Evolutionary conservation across 2,329 filamentous ascomycete species (phyloP), one percentile per base, ranked within the genome.

Genomic region (Microdochium trichocladiopsis): DNA sequence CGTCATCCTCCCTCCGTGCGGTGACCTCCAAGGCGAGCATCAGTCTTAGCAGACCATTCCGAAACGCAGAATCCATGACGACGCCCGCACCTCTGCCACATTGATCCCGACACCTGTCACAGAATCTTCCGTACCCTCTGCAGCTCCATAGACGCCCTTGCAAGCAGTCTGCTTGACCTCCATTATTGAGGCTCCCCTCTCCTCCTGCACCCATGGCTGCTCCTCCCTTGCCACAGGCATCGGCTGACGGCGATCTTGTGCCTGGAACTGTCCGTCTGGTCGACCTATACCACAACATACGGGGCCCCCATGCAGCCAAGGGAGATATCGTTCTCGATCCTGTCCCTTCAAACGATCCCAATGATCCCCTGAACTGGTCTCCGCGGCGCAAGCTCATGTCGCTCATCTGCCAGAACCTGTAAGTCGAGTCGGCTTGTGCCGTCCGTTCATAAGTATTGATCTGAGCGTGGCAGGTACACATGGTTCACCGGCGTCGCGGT

Each of bases 311-410:
- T 54, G 63, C 66, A 3, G 56, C 57, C 22, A 58, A 62, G 9
- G 60, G 59, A 28, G 69, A 77, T 49, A 75, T 78, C 51, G 74
- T 81, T 18, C 65, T 81, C 11, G 69, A 79, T 9, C 78, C 78
- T 1, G 68, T 69, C 0, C 78, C 78, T 1, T 75, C 73, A 0
- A 61, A 65, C 11, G 74, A 80, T 54, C 72, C 76, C 3, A 74
- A 78, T 43, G 78, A 81, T 54, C 78, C 78, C 2, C 64, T 82
- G 31, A 80, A 77, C 53, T 77, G 77, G 77, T 56, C 55, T 21
- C 56, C 60, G n/a, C 54, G 61, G 18, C 62, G 63, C 53, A 65
- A 65, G 55, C 52, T 57, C 12, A 50, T 63, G 41, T 61, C 63
- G 11, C 48, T 68, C 28, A 33, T 59, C 28, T 65, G 61, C 52